phyloP scores from a whole-genome alignment of 2,329 filamentous ascomycete species.

The Hypoxylon sp. region DNA sequence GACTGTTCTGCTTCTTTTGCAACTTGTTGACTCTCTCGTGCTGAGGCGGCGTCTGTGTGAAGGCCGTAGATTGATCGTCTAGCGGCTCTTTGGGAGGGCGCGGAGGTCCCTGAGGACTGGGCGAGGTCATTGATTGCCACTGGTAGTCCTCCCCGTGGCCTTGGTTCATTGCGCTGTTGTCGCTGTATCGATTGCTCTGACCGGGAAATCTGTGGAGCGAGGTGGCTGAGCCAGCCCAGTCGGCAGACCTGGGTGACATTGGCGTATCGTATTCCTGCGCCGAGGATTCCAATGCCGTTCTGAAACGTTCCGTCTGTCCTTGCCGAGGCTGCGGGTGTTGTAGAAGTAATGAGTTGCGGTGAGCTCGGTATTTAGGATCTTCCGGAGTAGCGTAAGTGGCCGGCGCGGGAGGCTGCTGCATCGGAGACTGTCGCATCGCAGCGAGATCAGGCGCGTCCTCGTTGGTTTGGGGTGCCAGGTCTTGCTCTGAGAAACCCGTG shows the following conservation, averaged over 20 bases:
- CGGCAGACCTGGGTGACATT: conserved; percentile 69
- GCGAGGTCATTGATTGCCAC: conserved; percentile 55
- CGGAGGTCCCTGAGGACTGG: conserved; percentile 61
- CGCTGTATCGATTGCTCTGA: conserved; percentile 62
- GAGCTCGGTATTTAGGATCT: conserved; percentile 84
- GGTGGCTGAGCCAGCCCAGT: conserved; percentile 72
- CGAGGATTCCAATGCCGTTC: conserved; percentile 78
- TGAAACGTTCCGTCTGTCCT: conserved; percentile 79
- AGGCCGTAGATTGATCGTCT: conserved; percentile 52
- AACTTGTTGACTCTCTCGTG: conserved; percentile 63
- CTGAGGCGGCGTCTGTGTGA: conserved; percentile 59
- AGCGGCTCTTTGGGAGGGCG: conserved; percentile 73
- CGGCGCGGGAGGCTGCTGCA: conserved; percentile 59
- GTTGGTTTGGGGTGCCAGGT: conserved; percentile 53
- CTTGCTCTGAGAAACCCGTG: conserved; percentile 66
- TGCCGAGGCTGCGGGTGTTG: conserved; percentile 83
- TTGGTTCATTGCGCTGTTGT: conserved; percentile 54
- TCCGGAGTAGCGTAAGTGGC: conserved; percentile 68
- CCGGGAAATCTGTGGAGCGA: conserved; percentile 66
- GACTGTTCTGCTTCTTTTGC: conserved; percentile 64
- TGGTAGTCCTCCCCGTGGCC: conserved; percentile 58
- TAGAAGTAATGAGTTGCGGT: conserved; percentile 82
- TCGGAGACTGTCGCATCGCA: conserved; percentile 34
- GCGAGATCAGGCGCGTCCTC: conserved; percentile 34
- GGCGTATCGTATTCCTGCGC: conserved; percentile 75